Base-by-base conservation (phyloP, 192 early-diverging fungal species). In the Gigaspora rosea region DNA sequence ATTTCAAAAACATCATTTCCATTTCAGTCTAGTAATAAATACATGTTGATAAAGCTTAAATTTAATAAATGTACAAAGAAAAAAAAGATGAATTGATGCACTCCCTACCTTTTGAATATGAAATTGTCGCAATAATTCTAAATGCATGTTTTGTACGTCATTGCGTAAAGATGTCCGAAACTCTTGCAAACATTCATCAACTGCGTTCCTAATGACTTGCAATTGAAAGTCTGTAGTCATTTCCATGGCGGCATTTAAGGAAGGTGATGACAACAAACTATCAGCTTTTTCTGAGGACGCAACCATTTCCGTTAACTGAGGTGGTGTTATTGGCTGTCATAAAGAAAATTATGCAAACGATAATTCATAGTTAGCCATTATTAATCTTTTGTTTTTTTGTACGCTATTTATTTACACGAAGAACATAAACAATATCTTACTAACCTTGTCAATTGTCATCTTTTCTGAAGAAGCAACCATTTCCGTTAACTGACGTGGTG, bases 131-230 rank as follows among this genome's bases (percentile, higher is more conserved):
- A 92, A 52, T 46, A 92, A 58, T 36, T 92, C 91, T 50, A 92
- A 58, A 79, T 92, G 91, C 89, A 92, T 89, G 63, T 92, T 90
- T 36, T 90, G 89, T 47, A 92, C 85, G 74, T 91, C 90, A 20
- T 82, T 84, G 27, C 85, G 80, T 32, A 92, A 75, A 61, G 85
- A 83, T 48, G 67, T 78, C 12, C 86, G 76, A 67, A 91, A 89
- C 10, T 90, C 89, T 62, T 85, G 81, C 68, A 92, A 54, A 65
- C 89, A 88, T 11, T 88, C 85, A 8, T 90, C 86, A n/a, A 92
- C 75, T 1, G 89, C 86, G 36, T 81, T 85, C 75, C 88, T 83
- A 33, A 92, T 80, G 3, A 91, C 64, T 73, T 90, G 73, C 46
- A 79, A 51, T 41, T 69, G 76, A 70, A 78, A 78, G 15, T 49